A percentile compares a stretch with the other conserved stretches of the same genome.
These are phyloP conservation scores for Tylopilus balloui DNA, from an alignment of 768 basidiomycete species.

Conservation along the genomic window DNA sequence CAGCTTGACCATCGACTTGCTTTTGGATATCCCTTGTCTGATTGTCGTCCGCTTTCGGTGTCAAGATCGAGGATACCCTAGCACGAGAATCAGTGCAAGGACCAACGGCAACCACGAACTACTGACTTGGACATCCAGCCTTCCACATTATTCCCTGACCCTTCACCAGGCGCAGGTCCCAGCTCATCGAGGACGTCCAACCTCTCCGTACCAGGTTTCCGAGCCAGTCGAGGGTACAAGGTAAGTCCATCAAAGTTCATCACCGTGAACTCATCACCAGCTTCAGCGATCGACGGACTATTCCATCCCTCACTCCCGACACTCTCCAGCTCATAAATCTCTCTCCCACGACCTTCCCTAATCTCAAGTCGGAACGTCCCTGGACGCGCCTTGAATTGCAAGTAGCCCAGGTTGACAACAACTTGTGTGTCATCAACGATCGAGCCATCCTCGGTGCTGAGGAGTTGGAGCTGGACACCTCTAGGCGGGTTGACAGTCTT, in stretches of 20 bases:
- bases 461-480: constrained; percentile 86
- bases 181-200: constrained; percentile 71
- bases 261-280: constrained; percentile 72
- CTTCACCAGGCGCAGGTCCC: constrained; percentile 28
- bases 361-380: constrained; percentile 84
- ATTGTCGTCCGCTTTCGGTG: constrained; percentile 22
- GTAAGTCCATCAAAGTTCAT: constrained; percentile 90
- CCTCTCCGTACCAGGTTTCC: constrained; percentile 71
- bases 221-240: constrained; percentile 72
- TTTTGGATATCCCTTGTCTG: constrained; percentile 22
- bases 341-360: constrained; percentile 71
- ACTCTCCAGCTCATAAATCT: constrained; percentile 80
- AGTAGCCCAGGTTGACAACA: constrained; percentile 91
- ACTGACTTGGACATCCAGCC: constrained; percentile 50
- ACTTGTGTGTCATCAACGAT: constrained; percentile 82
- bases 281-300: constrained; percentile 62
- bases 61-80: constrained; percentile 47
- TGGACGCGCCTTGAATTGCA: constrained; percentile 92
- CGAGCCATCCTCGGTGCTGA: constrained; percentile 37
- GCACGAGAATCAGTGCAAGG: background rate
- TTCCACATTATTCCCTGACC: constrained; percentile 40
- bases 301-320: constrained; percentile 89
- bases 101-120: background rate
- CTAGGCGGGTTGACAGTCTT: constrained; percentile 67
- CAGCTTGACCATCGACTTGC: constrained; percentile 53